Percentiles rank a stretch among this genome's conserved stretches.
phyloP scores from a whole-genome alignment of 805 yeast species.

The Danielozyma ontarioensis region DNA sequence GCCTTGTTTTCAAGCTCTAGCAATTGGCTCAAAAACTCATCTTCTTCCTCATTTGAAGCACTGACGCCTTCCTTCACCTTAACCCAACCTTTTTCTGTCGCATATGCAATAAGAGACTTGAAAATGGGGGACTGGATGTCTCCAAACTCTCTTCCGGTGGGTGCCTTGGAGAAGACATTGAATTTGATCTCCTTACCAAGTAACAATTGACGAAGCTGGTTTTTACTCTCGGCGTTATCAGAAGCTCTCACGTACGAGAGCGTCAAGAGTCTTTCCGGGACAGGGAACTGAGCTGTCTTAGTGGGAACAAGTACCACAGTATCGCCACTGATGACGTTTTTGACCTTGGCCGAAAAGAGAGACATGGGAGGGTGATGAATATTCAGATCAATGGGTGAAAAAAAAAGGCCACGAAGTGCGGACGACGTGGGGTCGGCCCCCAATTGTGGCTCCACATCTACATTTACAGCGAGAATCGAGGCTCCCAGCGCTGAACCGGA shows the following conservation, averaged over 20 bases:
- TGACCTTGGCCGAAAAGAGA: constrained; percentile 52
- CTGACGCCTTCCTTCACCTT: constrained; percentile 52
- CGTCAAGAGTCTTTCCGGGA: constrained; percentile 56
- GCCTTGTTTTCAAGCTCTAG: constrained; percentile 47
- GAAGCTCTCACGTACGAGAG: constrained; percentile 60
- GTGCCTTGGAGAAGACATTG: constrained; percentile 49
- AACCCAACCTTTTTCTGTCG: constrained; percentile 55
- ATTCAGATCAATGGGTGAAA: too few relatives aligned
- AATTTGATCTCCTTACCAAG: constrained; percentile 64
- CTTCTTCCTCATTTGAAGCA: constrained; percentile 34
- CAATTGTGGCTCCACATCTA: too few relatives aligned
- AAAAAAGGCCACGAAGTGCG: too few relatives aligned
- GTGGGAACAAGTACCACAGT: constrained; percentile 57
- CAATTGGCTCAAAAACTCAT: constrained; percentile 31
- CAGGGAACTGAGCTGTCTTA: constrained; percentile 33
- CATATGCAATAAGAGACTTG: constrained; percentile 51
- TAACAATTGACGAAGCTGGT: constrained; percentile 53
- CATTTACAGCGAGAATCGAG: too few relatives aligned
- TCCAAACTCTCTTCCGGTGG: constrained; percentile 63
- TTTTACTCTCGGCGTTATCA: constrained; percentile 59
- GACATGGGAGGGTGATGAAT: not conserved
- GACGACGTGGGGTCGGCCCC: too few relatives aligned
- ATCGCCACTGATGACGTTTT: constrained; percentile 67
- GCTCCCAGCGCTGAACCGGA: too few relatives aligned
- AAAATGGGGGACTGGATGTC: constrained; percentile 63